Evolutionary conservation across 176 grass and related monocot species (phyloP).

Genomic region (Ananas comosus): DNA sequence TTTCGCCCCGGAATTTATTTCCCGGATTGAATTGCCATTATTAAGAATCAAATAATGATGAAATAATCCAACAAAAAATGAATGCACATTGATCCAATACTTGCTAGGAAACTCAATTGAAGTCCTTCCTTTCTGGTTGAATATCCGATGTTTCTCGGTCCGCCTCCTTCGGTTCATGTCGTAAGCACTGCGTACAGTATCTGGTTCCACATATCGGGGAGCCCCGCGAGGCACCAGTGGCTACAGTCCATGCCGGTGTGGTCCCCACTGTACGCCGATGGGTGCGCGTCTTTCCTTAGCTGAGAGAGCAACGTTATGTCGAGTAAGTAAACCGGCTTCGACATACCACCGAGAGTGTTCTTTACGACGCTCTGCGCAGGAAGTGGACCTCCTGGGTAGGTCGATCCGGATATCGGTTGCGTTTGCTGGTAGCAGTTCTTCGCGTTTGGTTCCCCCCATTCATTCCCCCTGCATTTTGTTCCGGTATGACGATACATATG

Average conservation of each 20-base stretch:
- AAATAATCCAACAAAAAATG: background rate
- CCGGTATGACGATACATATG: background rate
- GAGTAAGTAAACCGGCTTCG: slow-evolving; percentile 71
- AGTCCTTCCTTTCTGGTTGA: background rate
- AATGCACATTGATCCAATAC: background rate
- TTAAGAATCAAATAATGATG: background rate
- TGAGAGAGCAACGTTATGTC: slow-evolving; percentile 94
- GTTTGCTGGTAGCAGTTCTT: slow-evolving; percentile 51
- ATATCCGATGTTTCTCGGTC: background rate
- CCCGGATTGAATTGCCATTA: background rate
- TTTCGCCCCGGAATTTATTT: too few relatives aligned
- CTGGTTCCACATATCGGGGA: slow-evolving; percentile 96
- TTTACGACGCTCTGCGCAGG: slow-evolving; percentile 52
- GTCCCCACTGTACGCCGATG: slow-evolving; percentile 68
- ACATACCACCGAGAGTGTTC: slow-evolving; percentile 40
- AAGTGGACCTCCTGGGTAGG: slow-evolving; percentile 41
- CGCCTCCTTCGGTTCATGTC: background rate
- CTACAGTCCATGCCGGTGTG: slow-evolving; percentile 83
- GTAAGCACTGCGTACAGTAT: slow-evolving; percentile 49
- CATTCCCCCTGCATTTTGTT: slow-evolving; percentile 37
- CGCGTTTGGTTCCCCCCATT: slow-evolving; percentile 46
- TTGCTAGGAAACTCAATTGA: background rate
- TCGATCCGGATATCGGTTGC: slow-evolving; percentile 45
- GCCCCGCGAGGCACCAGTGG: slow-evolving; percentile 93
- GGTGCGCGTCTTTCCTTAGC: slow-evolving; percentile 78